Conservation (phyloP, 352 stramenopile species). For the Albugo candida region DNA sequence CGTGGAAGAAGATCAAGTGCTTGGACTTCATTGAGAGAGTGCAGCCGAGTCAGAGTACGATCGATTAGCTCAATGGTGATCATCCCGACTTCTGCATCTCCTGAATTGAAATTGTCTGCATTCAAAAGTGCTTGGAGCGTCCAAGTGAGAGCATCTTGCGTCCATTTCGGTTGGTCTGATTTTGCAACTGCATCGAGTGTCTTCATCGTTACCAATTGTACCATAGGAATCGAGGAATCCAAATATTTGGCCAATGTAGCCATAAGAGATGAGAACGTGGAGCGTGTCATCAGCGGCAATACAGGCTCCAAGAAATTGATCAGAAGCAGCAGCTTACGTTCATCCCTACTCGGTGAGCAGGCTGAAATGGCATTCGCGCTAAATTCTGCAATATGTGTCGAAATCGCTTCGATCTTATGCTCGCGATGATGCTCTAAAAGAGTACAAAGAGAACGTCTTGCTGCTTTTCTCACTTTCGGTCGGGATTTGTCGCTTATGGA, state of each 20-base stretch:
- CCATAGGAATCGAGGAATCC: slow-evolving; percentile 38
- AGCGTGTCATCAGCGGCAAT: no score
- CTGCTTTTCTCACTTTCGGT: slow-evolving; percentile 69
- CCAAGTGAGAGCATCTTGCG: slow-evolving; percentile 39
- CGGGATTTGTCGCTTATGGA: slow-evolving; percentile 35
- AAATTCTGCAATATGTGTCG: slow-evolving; percentile 76
- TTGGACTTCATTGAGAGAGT: slow-evolving; percentile 27
- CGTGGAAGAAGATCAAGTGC: slow-evolving; percentile 48
- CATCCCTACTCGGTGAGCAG: slow-evolving; percentile 39
- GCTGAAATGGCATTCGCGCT: slow-evolving; percentile 56
- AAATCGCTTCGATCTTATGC: slow-evolving; percentile 53
- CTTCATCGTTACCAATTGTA: slow-evolving; percentile 63
- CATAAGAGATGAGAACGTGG: no score
- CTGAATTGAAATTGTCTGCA: slow-evolving; percentile 2
- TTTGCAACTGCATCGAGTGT: slow-evolving; percentile 35
- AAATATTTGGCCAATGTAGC: no score
- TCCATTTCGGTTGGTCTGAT: slow-evolving; percentile 34
- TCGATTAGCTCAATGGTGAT: no score
- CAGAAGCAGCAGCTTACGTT: slow-evolving; percentile 49
- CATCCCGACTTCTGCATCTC: no score
- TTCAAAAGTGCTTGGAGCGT: slow-evolving; percentile 39
- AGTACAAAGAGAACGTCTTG: slow-evolving; percentile 51
- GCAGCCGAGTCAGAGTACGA: slow-evolving; percentile 8
- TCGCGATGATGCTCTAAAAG: slow-evolving; percentile 50
- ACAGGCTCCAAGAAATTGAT: slow-evolving; percentile 33